Base-by-base conservation (phyloP, 1,139 yeast species). In the Barnettozyma hawaiiensis region DNA sequence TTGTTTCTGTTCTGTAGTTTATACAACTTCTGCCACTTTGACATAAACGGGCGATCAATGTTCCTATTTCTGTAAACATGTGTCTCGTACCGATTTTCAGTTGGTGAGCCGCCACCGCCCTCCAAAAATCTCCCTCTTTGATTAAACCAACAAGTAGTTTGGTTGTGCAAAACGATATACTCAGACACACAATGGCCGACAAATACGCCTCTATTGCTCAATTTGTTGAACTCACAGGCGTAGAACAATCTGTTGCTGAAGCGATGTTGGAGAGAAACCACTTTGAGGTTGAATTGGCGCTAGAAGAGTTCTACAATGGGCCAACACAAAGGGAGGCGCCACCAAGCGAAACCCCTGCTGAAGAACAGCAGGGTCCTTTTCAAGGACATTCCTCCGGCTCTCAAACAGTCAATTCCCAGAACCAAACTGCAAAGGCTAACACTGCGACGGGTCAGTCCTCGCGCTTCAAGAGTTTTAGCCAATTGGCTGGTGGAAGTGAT, bases 141-240 rank as follows among this genome's bases (percentile, higher is more conserved):
- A n/a, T n/a, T 4, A 18, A 26, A 15, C 29, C 15, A n/a, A n/a
- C 29, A 14, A 26, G 8, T n/a, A 10, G n/a, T n/a, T n/a, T n/a
- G n/a, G n/a, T n/a, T n/a, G n/a, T n/a, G n/a, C n/a, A n/a, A n/a
- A 16, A 10, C 32, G 18, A 16, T 2, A 16, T 16, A 26, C 32
- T n/a, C n/a, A n/a, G n/a, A 16, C 14, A 10, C 16, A 29, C 9
- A 21, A 50, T 50, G 54, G 19, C 43, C 11, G 54, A 52, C 14
- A 40, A 41, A 33, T 58, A 55, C 45, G 58, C 57, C 18, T 53
- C 57, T 48, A 64, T 79, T 35, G 73, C 75, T 19, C 75, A 77
- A 54, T 84, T 85, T 58, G 67, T 75, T 43, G 67, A 68, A 23
- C 58, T 76, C 44, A 70, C 81, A 6, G 69, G 69, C 40, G 62